Base-by-base conservation (phyloP, 2,329 filamentous ascomycete genomes). In the Pyricularia sp. region DNA sequence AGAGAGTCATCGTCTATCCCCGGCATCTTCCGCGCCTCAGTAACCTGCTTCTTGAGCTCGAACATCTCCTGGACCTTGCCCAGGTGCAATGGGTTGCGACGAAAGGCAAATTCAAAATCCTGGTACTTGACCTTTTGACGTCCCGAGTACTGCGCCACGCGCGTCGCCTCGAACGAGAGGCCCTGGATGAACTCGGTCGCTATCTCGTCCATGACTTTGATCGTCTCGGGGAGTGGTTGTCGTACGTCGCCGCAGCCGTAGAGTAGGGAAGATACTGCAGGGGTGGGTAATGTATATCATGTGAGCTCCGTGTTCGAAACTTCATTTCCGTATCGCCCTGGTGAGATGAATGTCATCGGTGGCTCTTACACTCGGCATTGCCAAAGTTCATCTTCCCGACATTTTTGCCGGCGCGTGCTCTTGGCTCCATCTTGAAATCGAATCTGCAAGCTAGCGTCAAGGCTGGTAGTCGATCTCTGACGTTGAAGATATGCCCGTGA, bases 81-180 rank as follows among this genome's bases (percentile, higher is more conserved):
- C 59, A 97, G 81, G 74, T 96, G 96, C 66, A 84, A 81, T 9
- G 90, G 88, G 72, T 97, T 96, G 68, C 89, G 86, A 35, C 94
- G 85, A 70, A 97, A 85, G 53, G 92, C 91, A 76, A 96, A 99
- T 72, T 96, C 92, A 78, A 99, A 96, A 76, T 99, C 94, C 72
- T 97, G 93, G 72, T 96, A 90, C 76, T 99, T 99, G 78, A 99
- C 92, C 78, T 99, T 99, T 72, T 96, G 91, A 1, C 94, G 89
- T 0, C 92, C 89, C 2, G 90, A 87, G 76, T 96, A 91, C 74
- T 90, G 87, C 0, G 94, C 94, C 64, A 88, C 88, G 60, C 90
- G 86, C 4, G 92, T 91, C 4, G 94, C 93, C 73, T 91, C 88
- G 78, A 96, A 94, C 77, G 90, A 93, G 65, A 94, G 88, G 75